Evolutionary conservation across 108 stramenopile genomes (phyloP), one percentile per base, ranked within the genome.

Genomic region (Cyclotella baltica): DNA sequence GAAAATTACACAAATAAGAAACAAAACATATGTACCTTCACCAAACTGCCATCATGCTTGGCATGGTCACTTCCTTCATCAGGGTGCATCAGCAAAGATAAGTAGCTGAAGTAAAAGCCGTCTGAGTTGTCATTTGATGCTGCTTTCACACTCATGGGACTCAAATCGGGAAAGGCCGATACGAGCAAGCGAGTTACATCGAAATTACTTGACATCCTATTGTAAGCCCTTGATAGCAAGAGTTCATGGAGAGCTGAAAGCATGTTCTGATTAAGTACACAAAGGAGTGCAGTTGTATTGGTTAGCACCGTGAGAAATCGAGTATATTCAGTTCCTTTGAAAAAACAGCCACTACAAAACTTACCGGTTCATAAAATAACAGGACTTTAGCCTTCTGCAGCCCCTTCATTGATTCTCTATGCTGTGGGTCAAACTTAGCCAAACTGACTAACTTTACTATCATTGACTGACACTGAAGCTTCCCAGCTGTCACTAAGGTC

Each of bases 131-230:
- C 62, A 51, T 66, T 25, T 22, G 88, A 90, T 19, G 81, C 81
- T 55, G 84, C 73, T 57, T 76, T 79, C 25, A 96, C 90, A 65
- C 85, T 87, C 89, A 90, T 89, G 2, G 95, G 91, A 51, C 76
- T 83, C 31, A 96, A 43, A 76, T 96, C 95, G 25, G 95, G 95
- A 72, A 89, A 96, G 23, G 90, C 92, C 22, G 95, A 89, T 23
- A 89, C 95, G 50, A 90, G 85, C 47, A 93, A 38, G 13, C 81
- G 34, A 3, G 79, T 75, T 16, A 89, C 36, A 33, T 78, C 68
- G 10, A 83, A 47, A 71, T 64, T 73, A 20, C 67, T 56, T 23
- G 82, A 50, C 0, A 58, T 50, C 48, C 56, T 20, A 22, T 62
- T 55, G 16, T 51, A 33, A 59, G 70, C 47, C 22, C 89, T 76